A percentile compares a stretch with the other conserved stretches of the same genome.
Evolutionary conservation across 148 eudicot genomes (phyloP).

Genomic region (Limonium bicolor): DNA sequence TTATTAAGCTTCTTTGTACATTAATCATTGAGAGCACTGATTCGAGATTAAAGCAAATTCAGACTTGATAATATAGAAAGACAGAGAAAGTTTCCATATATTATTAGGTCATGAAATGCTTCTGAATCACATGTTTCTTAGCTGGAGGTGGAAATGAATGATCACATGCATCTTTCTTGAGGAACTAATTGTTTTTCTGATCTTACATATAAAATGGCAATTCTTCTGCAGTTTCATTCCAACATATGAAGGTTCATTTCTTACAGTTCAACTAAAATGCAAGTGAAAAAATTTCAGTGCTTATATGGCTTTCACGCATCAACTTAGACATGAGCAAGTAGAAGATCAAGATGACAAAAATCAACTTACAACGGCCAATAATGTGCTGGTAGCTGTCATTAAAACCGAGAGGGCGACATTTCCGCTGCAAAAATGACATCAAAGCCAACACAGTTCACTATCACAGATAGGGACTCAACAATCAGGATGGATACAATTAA

Average conservation of each 20-base stretch:
- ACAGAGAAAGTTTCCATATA: neutral
- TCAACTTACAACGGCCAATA: conserved; percentile 20
- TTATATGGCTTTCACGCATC: neutral
- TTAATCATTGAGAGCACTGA: too few species aligned
- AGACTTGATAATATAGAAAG: neutral
- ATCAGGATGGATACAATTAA: neutral
- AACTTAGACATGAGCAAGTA: neutral
- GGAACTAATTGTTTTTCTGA: too few species aligned
- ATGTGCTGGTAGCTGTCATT: conserved; percentile 46
- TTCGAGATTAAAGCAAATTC: too few species aligned
- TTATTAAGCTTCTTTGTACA: too few species aligned
- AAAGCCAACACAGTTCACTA: too few species aligned
- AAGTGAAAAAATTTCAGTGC: neutral
- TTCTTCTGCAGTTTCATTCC: too few species aligned
- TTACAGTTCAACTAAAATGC: neutral
- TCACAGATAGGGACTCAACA: neutral
- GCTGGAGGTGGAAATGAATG: neutral
- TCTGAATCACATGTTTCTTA: neutral
- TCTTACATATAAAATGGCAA: too few species aligned
- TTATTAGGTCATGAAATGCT: neutral
- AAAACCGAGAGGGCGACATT: conserved; percentile 46
- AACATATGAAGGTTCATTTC: neutral
- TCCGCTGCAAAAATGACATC: conserved; percentile 21
- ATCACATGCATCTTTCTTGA: neutral
- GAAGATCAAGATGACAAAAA: neutral